These are phyloP conservation scores for Clitopilus hobsonii DNA, from an alignment of 768 basidiomycete genomes.

Conservation along the genomic window DNA sequence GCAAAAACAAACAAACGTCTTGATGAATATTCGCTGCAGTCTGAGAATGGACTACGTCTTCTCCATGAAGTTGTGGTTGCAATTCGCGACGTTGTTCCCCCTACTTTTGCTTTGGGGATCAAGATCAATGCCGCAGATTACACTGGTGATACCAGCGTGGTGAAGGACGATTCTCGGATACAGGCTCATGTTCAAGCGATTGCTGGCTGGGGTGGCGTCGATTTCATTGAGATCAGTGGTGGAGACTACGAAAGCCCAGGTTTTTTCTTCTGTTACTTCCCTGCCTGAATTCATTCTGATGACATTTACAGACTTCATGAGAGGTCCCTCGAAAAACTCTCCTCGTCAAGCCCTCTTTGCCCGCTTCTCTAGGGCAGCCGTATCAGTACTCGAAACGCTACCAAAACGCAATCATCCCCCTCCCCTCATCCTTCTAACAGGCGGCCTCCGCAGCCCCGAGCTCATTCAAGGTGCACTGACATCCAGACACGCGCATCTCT, in stretches of 20 bases:
- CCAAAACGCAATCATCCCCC: slow-evolving; percentile 12
- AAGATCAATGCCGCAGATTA: slow-evolving; percentile 85
- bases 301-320: slow-evolving; percentile 41
- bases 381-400: slow-evolving; percentile 31
- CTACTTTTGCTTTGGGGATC: slow-evolving; percentile 66
- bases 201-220: slow-evolving; percentile 59
- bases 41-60: slow-evolving; percentile 46
- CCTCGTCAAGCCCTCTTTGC: slow-evolving; percentile 71
- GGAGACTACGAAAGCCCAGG: slow-evolving; percentile 83
- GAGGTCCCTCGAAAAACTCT: slow-evolving; percentile 17
- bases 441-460: slow-evolving; percentile 63
- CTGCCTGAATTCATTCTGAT: background rate
- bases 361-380: slow-evolving; percentile 55
- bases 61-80: slow-evolving; percentile 48
- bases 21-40: slow-evolving; percentile 53
- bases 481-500: slow-evolving; percentile 59
- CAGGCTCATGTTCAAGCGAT: slow-evolving; percentile 59
- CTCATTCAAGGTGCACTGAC: slow-evolving; percentile 50
- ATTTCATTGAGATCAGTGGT: slow-evolving; percentile 87
- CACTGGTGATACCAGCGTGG: slow-evolving; percentile 22
- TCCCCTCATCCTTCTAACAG: slow-evolving; percentile 76
- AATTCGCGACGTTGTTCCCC: slow-evolving; percentile 51
- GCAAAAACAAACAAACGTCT: slow-evolving; percentile 52
- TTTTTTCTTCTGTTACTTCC: slow-evolving; percentile 18
- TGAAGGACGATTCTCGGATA: slow-evolving; percentile 36